Evolutionary conservation across 495 filamentous ascomycete genomes (phyloP), one percentile per base, ranked within the genome.

Genomic region (Durotheca rogersii): DNA sequence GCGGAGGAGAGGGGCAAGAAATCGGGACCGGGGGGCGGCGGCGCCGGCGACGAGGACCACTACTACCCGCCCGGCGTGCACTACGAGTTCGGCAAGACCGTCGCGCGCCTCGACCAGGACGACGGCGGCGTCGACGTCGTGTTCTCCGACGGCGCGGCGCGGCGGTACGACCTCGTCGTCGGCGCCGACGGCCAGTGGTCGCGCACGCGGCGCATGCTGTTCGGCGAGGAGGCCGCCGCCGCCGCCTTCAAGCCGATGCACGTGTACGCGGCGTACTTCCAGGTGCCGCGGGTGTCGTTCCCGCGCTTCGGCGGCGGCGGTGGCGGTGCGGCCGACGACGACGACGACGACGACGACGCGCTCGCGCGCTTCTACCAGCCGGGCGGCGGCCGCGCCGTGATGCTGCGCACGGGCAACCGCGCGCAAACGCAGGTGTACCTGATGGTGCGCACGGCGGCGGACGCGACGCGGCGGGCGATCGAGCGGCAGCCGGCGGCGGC

Each of bases 181-280:
- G 76, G 63, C 9, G 75, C 74, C 0, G 78, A 81, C 66, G 79
- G 79, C 4, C 61, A 68, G 18, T 55, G 64, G 17, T 80, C 76
- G 2, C 58, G 52, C 3, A 78, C 68, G 7, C 67, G 77, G 1
- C 53, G 53, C 17, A 57, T 72, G 54, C 63, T 71, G 4, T 46
- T 75, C 25, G 61, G 43, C 19, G 36, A 48, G 0, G 61, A 60
- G 10, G 56, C 16, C 2, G 51, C 60, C 0, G 58, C 63, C 12
- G 53, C 32, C 2, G 29, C 45, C 47, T 56, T 65, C 36, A 49
- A 51, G 27, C 35, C 35, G 10, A 16, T 65, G 7, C 15, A 42
- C 18, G 5, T 65, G 7, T 56, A 56, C 33, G 39, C 31, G 1
- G 61, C 61, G 1, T 58, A 56, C 40, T 61, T 32, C 37, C 39